Conservation (phyloP, 2,329 filamentous ascomycete species). For the Fusarium nodosum region DNA sequence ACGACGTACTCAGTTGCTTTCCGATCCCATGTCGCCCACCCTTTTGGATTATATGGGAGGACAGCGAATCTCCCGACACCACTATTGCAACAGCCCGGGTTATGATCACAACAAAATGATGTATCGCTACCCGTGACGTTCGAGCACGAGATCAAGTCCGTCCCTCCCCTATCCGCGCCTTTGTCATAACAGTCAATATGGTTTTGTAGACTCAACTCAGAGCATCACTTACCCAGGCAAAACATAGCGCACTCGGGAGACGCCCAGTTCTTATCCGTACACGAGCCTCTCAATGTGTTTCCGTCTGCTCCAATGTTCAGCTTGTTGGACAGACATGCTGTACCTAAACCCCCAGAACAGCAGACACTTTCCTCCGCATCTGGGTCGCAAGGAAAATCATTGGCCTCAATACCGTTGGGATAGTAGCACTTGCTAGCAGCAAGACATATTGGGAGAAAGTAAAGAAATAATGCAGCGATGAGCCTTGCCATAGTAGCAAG, state of each 20-base stretch:
- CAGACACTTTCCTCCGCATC: conserved; percentile 40
- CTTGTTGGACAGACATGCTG: conserved; percentile 43
- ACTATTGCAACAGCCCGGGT: conserved; percentile 42
- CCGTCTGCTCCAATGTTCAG: conserved; percentile 40
- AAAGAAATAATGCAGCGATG: conserved; percentile 18
- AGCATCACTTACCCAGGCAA: conserved; percentile 19
- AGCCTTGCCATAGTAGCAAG: conserved; percentile 20
- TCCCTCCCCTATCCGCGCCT: conserved; percentile 44
- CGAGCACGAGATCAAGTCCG: conserved; percentile 47
- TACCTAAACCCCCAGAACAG: conserved; percentile 40
- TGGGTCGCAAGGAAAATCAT: conserved; percentile 39
- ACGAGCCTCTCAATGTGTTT: conserved; percentile 44
- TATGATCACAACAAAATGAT: conserved; percentile 49
- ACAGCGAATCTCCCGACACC: conserved; percentile 48
- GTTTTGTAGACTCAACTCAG: neutral
- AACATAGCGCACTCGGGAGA: conserved; percentile 40
- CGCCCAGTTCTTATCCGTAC: conserved; percentile 45
- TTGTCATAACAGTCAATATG: neutral
- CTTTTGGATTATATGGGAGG: conserved; percentile 40
- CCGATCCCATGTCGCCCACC: conserved; percentile 42
- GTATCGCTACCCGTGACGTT: conserved; percentile 45
- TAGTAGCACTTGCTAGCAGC: conserved; percentile 40
- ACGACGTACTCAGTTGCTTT: conserved; percentile 34
- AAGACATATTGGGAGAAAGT: conserved; percentile 5
- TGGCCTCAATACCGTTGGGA: conserved; percentile 34